Base-by-base conservation (phyloP, 345 rosid genomes). In the Limnanthes douglasii region DNA sequence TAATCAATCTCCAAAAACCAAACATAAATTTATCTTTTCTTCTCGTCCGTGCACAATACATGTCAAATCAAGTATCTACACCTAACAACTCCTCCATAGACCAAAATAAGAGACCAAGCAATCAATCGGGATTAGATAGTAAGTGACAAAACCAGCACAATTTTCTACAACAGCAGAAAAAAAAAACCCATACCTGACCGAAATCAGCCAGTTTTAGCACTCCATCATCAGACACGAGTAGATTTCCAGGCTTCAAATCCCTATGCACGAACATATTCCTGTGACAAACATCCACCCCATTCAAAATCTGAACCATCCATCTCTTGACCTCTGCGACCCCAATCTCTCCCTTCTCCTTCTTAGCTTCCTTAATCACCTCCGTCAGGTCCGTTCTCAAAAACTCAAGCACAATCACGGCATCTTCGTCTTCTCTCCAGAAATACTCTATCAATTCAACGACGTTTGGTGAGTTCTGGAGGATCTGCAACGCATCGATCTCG, bases 141-240 rank as follows among this genome's bases (percentile, higher is more conserved):
- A n/a, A n/a, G n/a, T n/a, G n/a, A n/a, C n/a, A n/a, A n/a, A n/a
- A n/a, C n/a, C n/a, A n/a, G n/a, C n/a, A n/a, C n/a, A n/a, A n/a
- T n/a, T n/a, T n/a, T n/a, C n/a, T n/a, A n/a, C n/a, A n/a, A n/a
- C n/a, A n/a, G n/a, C n/a, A n/a, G n/a, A n/a, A n/a, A n/a, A n/a
- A n/a, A n/a, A n/a, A n/a, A n/a, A n/a, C n/a, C n/a, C n/a, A n/a
- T 54, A 84, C 95, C 98, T 84, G 98, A 9, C 98, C 98, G 39
- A 90, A 90, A 80, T 90, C 95, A 7, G 98, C 98, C 43, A 90
- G 51, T 65, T 90, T 90, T 28, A 90, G 94, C 31, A 64, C 60
- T 4, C 96, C 94, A 32, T 77, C 82, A 24, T 73, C 88, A 25
- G 80, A 70, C 0, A 84, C 22, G 62, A 90, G 62, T 64, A 90